These are phyloP conservation scores for Coniella lustricola DNA, from an alignment of 2,329 filamentous ascomycete species.

Conservation along the genomic window DNA sequence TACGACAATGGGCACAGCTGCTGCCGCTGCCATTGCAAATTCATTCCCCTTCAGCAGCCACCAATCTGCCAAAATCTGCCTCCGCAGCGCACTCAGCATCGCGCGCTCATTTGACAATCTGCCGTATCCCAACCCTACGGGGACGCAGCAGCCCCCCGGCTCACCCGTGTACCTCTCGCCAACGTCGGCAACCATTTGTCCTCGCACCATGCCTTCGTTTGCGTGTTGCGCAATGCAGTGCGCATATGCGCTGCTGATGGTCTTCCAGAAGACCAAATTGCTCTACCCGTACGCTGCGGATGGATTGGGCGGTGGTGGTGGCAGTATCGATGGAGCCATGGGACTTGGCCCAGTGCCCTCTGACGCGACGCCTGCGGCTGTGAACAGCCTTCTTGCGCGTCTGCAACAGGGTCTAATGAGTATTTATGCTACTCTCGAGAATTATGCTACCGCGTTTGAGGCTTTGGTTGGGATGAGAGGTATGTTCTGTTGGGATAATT, in stretches of 20 bases:
- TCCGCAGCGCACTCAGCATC: slow-evolving; percentile 42
- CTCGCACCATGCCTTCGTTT: slow-evolving; percentile 39
- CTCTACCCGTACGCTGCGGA: slow-evolving; percentile 25
- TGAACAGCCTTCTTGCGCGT: slow-evolving; percentile 30
- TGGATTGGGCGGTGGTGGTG: slow-evolving; percentile 19
- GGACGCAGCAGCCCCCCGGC: slow-evolving; percentile 19
- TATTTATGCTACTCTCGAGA: slow-evolving; percentile 34
- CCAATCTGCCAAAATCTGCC: slow-evolving; percentile 41
- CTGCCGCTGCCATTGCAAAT: background rate
- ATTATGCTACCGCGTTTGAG: slow-evolving; percentile 37
- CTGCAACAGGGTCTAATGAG: slow-evolving; percentile 36
- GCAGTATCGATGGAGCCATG: background rate
- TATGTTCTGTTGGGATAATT: slow-evolving; percentile 17
- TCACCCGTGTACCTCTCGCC: slow-evolving; percentile 28
- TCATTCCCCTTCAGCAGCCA: slow-evolving; percentile 38
- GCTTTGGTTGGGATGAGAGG: slow-evolving; percentile 39
- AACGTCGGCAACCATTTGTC: slow-evolving; percentile 30
- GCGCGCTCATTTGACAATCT: slow-evolving; percentile 37
- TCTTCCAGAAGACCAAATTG: slow-evolving; percentile 34
- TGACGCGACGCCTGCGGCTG: slow-evolving; percentile 14
- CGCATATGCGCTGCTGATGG: slow-evolving; percentile 36
- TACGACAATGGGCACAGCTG: background rate
- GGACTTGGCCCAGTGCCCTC: background rate
- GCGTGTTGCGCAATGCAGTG: slow-evolving; percentile 41
- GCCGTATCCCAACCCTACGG: slow-evolving; percentile 37